Base-by-base conservation (phyloP, 1,284 basidiomycete genomes). In the Sanguinoderma infundibulare region DNA sequence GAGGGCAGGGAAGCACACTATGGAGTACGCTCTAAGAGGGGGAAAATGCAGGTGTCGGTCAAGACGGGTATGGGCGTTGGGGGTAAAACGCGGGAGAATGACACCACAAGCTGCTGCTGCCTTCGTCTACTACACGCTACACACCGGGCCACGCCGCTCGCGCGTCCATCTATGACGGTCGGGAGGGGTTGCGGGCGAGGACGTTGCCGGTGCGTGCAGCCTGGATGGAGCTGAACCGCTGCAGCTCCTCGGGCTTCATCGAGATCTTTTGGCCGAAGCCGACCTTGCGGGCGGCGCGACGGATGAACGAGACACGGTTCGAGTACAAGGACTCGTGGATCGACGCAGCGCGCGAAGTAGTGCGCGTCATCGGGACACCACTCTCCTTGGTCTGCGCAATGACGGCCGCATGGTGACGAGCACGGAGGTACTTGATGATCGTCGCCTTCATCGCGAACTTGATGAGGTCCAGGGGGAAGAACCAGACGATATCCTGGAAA, bases 381-480 rank as follows among this genome's bases (percentile, higher is more conserved):
- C 75, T 79, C 60, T 80, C 75, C 63, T 78, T 78, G 46, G 76
- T 78, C 58, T 64, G 61, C 49, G 63, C 46, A 8, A 67, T 66
- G 35, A 83, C 78, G 42, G 79, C 73, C 61, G 71, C 76, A 70
- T 84, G 82, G 75, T 88, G 87, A 63, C 92, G 90, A 57, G 83
- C 76, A 64, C 92, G 91, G 73, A 97, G 86, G 67, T 70, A 83
- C 80, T 91, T 91, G 84, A 98, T 96, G 76, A 95, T 79, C 49
- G 94, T 95, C 26, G 88, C 91, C 83, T 96, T 95, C 92, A 98
- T 96, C 57, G 83, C 90, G 76, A 98, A 98, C 86, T 98, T 98
- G 87, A 98, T 91, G 75, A 89, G 86, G 79, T 98, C 96, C 61
- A 98, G 88, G 64, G 96, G 95, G 69, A 92, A 77, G 87, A 96